Evolutionary conservation across 192 early-diverging fungal species (phyloP), one percentile per base, ranked within the genome.

Genomic region (Podila verticillata): DNA sequence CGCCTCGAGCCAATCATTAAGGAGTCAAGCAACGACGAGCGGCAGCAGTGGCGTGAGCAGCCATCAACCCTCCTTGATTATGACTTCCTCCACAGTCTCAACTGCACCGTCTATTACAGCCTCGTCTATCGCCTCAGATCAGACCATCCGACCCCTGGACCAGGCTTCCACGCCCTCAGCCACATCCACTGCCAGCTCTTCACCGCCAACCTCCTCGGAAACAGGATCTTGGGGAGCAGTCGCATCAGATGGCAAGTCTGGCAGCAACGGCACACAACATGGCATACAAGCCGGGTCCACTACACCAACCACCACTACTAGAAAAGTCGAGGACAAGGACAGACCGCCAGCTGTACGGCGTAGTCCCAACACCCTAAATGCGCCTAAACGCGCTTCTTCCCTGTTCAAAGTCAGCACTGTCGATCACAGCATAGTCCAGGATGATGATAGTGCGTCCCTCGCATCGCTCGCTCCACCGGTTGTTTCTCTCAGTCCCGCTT

Each of bases 381-480:
- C 69, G 30, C 68, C 75, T n/a, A 79, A 72, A 24, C 66, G 77
- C 19, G 70, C 70, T 0, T 80, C 77, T 0, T 80, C 77, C 22
- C 51, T 80, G 9, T 80, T 80, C 56, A 80, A 65, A 72, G 70
- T 80, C 10, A 80, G 77, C 56, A 72, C 66, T 5, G 56, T 72
- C n/a, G 77, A 80, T 26, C 77, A 60, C 22, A 72, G 70, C 15
- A 72, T 72, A 44, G 63, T 68, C 29, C 70, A 80, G 28, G 70
- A 72, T 34, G 77, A 80, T 58, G 66, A 72, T 20, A 29, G 65
- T 3, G 69, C 77, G 5, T 72, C 77, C 7, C 61, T 72, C 1
- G 62, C 77, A 24, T 72, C 77, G 0, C 28, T 80, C 5, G 77
- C 77, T 0, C 77, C 77, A 20, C 77, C 77, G 17, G 66, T 80